phyloP scores from a whole-genome alignment of 2,329 filamentous ascomycete genomes.

The Macrophomina pseudophaseolina region DNA sequence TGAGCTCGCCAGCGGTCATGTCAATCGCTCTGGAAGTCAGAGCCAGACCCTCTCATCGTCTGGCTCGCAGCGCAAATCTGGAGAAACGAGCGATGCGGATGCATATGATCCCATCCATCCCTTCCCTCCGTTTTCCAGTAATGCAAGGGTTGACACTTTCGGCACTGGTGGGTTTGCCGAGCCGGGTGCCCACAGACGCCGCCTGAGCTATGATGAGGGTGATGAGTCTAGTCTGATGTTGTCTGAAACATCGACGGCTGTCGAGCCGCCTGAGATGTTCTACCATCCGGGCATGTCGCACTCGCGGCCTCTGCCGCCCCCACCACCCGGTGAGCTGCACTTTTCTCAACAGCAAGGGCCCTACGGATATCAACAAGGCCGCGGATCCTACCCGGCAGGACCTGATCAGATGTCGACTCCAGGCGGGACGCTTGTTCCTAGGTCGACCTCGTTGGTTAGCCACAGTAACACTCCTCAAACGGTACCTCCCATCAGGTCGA shows the following conservation, averaged over 20 bases:
- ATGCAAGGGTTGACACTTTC: constrained; percentile 81
- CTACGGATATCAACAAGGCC: constrained; percentile 52
- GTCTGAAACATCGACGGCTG: constrained; percentile 44
- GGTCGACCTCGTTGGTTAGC: constrained; percentile 70
- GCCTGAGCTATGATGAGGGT: constrained; percentile 89
- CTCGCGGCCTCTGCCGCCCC: constrained; percentile 64
- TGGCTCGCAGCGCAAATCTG: constrained; percentile 52
- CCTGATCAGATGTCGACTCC: constrained; percentile 41
- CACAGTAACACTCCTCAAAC: constrained; percentile 81
- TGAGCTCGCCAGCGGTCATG: constrained; percentile 44
- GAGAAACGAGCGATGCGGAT: constrained; percentile 51
- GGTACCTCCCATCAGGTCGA: constrained; percentile 83
- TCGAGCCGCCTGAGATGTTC: constrained; percentile 85
- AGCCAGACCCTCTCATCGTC: constrained; percentile 50
- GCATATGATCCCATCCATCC: constrained; percentile 60
- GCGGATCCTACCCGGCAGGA: constrained; percentile 35
- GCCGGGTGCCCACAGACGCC: constrained; percentile 65
- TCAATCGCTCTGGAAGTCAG: constrained; percentile 33
- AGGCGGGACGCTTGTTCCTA: constrained; percentile 40
- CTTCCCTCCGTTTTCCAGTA: constrained; percentile 60
- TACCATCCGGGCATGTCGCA: constrained; percentile 80
- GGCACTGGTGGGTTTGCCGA: constrained; percentile 88
- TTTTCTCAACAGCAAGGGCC: constrained; percentile 60
- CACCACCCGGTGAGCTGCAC: constrained; percentile 62
- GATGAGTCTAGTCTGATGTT: constrained; percentile 69